phyloP scores from a whole-genome alignment of 768 basidiomycete genomes.

The Panellus pusillus region DNA sequence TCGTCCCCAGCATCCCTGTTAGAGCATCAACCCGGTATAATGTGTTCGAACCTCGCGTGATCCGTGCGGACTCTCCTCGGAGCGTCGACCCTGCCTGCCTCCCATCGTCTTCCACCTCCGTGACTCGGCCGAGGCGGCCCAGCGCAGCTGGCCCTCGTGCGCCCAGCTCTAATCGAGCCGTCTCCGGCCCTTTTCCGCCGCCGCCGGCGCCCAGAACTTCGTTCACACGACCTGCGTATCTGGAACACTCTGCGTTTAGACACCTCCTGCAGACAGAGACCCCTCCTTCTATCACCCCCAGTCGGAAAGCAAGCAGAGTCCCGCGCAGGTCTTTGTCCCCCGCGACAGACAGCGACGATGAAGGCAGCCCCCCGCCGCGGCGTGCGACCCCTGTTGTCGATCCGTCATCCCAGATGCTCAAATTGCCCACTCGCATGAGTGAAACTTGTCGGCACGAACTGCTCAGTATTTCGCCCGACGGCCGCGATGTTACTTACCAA shows the following conservation, averaged over 20 bases:
- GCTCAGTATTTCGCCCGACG: conserved; percentile 66
- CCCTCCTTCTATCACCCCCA: conserved; percentile 36
- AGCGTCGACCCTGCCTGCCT: conserved; percentile 44
- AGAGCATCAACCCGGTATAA: conserved; percentile 33
- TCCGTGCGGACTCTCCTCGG: conserved; percentile 54
- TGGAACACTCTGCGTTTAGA: conserved; percentile 74
- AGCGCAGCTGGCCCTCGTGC: conserved; percentile 37
- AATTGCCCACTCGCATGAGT: conserved; percentile 78
- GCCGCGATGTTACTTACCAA: conserved; percentile 70
- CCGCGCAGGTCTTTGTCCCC: conserved; percentile 38
- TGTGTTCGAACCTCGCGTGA: conserved; percentile 66
- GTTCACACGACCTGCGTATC: conserved; percentile 71
- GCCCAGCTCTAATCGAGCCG: conserved; percentile 28
- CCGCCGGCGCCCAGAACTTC: conserved; percentile 33
- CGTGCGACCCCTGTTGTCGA: conserved; percentile 35
- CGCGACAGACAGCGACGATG: conserved; percentile 66
- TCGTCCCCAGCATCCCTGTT: conserved; percentile 30
- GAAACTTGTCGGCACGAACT: conserved; percentile 60
- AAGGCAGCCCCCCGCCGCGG: conserved; percentile 53
- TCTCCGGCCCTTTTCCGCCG: conserved; percentile 30
- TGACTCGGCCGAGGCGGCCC: conserved; percentile 45
- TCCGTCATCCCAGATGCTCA: conserved; percentile 44
- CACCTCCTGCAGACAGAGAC: conserved; percentile 64
- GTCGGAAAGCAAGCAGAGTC: conserved; percentile 35
- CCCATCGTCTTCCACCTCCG: conserved; percentile 37